Base-by-base conservation (phyloP, 805 yeast genomes). In the Candida boidinii region DNA sequence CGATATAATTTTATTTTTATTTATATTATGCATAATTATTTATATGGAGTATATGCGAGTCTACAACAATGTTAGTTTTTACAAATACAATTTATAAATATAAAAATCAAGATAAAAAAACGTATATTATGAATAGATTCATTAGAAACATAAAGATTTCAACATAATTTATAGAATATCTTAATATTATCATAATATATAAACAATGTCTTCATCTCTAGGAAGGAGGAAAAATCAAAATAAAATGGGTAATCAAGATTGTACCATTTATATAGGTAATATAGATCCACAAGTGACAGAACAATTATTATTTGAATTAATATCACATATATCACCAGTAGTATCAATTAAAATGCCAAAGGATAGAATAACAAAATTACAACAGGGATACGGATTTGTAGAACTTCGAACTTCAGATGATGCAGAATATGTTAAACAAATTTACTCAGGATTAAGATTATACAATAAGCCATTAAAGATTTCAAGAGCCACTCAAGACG, bases 351-450 rank as follows among this genome's bases (percentile, higher is more conserved):
- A 79, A 39, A 62, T 92, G 41, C 96, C 96, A 5, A 78, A 75
- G 47, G 96, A 87, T 49, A 68, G 85, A 39, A 64, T 87, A 4
- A 56, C 74, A 19, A 73, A 72, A 38, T 61, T 70, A 1, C 87
- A 82, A 46, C 94, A 81, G 47, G 96, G 96, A 5, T 90, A 66
- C 59, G 96, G 94, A 8, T 90, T 92, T 57, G 80, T 82, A 2
- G 92, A 84, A 49, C 79, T 82, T 46, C 56, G 61, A 31, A 60
- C 64, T 12, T 56, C 59, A 3, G 62, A 57, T 14, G 96, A 86
- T 44, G 79, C 81, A 0, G 79, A 76, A 7, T 90, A 87, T 51
- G 84, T 77, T 1, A 54, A 70, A 23, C 66, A 70, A 37, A 54
- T 82, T 1, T 52, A 84, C 49, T 62, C 68, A 37, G 87, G 86